Evolutionary conservation across 179 eudicot species (phyloP).

Genomic region (Beta macrorhiza): DNA sequence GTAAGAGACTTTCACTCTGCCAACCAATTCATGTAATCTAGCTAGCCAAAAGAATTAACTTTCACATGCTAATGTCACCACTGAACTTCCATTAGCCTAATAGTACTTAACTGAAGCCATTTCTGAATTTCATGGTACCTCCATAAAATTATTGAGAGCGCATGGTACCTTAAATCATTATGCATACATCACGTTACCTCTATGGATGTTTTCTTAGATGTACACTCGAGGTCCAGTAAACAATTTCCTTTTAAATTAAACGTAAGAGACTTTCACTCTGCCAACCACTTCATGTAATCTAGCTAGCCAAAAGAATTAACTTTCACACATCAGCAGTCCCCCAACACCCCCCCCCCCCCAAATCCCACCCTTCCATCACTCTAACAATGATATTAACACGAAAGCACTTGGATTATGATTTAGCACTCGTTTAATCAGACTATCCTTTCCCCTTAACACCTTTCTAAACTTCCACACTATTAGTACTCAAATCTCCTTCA

Average conservation of each 20-base stretch:
- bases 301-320: neutral
- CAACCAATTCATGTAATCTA: neutral
- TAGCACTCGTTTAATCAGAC: neutral
- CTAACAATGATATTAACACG: neutral
- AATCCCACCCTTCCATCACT: neutral
- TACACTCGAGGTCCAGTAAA: neutral
- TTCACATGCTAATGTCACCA: no score
- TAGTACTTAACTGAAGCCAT: neutral
- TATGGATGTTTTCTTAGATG: neutral
- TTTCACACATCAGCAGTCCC: no score
- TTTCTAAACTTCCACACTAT: neutral
- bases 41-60: neutral
- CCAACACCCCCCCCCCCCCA: no score
- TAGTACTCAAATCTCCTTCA: neutral
- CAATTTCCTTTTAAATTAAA: neutral
- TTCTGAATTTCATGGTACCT: neutral
- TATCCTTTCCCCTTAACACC: neutral
- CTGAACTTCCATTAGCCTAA: neutral
- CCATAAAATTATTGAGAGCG: neutral
- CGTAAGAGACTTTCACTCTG: neutral
- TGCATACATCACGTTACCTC: neutral
- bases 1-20: neutral
- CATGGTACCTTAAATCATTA: neutral
- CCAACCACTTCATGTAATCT: neutral
- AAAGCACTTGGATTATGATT: slow-evolving; percentile 2